Percentiles rank a stretch among this genome's conserved stretches.
Evolutionary conservation across 177 flowering plant genomes (phyloP).

Genomic region (Vitis hybrid): DNA sequence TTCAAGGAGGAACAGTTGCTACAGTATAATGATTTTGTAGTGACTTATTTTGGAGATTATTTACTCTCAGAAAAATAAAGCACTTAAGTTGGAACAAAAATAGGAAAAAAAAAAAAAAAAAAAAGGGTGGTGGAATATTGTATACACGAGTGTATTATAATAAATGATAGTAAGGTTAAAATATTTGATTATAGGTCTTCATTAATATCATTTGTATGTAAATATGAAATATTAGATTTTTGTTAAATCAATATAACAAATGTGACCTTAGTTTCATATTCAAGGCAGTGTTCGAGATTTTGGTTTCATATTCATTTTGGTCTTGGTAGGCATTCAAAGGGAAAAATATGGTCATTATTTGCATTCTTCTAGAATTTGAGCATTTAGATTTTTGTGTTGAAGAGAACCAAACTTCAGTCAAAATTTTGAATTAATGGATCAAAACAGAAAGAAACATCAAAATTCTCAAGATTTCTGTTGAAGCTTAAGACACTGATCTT

Average conservation of each 20-base stretch:
- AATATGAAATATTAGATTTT: not conserved
- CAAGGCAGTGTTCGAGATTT: not conserved
- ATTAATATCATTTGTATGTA: not conserved
- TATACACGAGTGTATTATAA: no score
- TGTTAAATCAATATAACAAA: not conserved
- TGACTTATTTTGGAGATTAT: not conserved
- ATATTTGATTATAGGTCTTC: not conserved
- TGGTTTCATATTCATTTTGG: not conserved
- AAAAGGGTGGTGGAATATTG: no score
- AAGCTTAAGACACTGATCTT: not conserved
- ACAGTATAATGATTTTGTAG: not conserved
- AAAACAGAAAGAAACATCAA: not conserved
- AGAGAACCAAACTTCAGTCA: not conserved
- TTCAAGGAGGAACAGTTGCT: not conserved
- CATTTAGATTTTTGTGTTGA: not conserved
- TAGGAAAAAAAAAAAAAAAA: no score
- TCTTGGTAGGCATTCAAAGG: not conserved
- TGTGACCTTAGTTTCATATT: not conserved
- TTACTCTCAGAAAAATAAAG: not conserved
- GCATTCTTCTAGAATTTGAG: not conserved
- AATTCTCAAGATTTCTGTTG: not conserved
- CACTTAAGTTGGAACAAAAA: not conserved
- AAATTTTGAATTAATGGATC: not conserved
- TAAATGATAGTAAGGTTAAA: not conserved
- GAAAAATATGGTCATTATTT: not conserved